Evolutionary conservation across 2,329 filamentous ascomycete genomes (phyloP), one percentile per base, ranked within the genome.

Genomic region (Helotiales sp.): DNA sequence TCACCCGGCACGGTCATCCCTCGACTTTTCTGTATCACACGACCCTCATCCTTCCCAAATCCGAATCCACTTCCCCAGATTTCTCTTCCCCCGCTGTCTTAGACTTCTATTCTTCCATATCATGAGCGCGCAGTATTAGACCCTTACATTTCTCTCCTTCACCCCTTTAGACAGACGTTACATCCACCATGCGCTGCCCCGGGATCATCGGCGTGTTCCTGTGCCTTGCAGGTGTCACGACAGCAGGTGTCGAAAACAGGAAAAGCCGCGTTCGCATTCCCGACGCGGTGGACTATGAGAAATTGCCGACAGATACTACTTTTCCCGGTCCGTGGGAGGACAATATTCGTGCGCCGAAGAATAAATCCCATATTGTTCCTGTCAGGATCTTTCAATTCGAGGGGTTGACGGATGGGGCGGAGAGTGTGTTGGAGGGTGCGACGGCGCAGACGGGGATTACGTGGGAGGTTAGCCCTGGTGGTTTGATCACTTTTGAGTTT

Each of bases 261-360:
- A n/a, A n/a, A n/a, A n/a, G n/a, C n/a, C n/a, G 13, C 40, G 40
- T 24, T 6, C 24, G 27, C 12, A 15, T 9, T 27, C 27, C 40
- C 40, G 40, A 62, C 17, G 61, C 62, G 12, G 54, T 60, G 9
- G 60, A 67, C 50, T 67, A 65, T 49, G 51, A 67, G 13, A 52
- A 57, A 29, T 66, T 74, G 13, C 72, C 72, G 1, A 56, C 57
- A 12, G 49, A 68, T 27, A 69, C 74, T 0, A 55, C 74, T 5
- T 76, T 74, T 38, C 72, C 71, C 27, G 75, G 74, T 3, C 71
- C 73, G 1, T 76, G 74, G 75, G 72, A 76, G 36, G 55, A 58
- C 9, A 72, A 73, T 51, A 74, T 75, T 49, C 69, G 71, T 40
- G 73, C 74, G 2, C 72, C 74, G 8, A 56, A 61, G 29, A 67